Evolutionary conservation across 2,329 filamentous ascomycete species (phyloP), one percentile per base, ranked within the genome.

Genomic region (Onygenales sp.): DNA sequence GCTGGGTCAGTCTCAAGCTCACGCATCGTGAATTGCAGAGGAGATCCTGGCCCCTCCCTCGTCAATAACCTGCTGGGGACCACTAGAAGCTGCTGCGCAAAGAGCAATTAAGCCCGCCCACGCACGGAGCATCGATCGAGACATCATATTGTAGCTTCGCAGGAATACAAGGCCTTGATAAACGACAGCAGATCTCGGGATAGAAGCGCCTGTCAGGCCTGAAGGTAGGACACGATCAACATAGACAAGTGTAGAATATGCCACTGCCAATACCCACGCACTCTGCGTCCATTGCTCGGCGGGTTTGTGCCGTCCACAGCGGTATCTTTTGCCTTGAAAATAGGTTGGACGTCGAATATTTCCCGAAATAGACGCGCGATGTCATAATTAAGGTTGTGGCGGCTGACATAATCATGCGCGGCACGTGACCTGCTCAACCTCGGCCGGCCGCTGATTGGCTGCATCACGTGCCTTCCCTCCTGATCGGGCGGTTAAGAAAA

Each of bases 21-120:
- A 57, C 55, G 55, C 55, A 51, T 57, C 55, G 48, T 51, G 53
- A 35, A 52, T 55, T 32, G 50, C 21, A 32, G 46, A 52, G 35
- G 11, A 7, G n/a, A 39, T 11, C 21, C 11, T 14, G 13, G n/a
- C 10, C 32, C n/a, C 31, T 2, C 14, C 33, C n/a, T 46, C 32
- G 13, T 32, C 31, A 43, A 52, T 39, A 39, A 17, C 33, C 11
- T 38, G n/a, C 32, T 52, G 50, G 7, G 9, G 11, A 4, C 9
- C 10, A 6, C n/a, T 17, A 27, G n/a, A 52, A 10, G 33, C 13
- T 14, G 32, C 11, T 41, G 21, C 10, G 11, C 9, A 17, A 14
- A 32, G 14, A 41, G 47, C 21, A 32, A 49, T 38, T 31, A 41
- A 41, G 21, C 36, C 35, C n/a, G 13, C 14, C 27, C 42, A 14